phyloP scores from a whole-genome alignment of 495 filamentous ascomycete genomes.

The Rostrohypoxylon terebratum region DNA sequence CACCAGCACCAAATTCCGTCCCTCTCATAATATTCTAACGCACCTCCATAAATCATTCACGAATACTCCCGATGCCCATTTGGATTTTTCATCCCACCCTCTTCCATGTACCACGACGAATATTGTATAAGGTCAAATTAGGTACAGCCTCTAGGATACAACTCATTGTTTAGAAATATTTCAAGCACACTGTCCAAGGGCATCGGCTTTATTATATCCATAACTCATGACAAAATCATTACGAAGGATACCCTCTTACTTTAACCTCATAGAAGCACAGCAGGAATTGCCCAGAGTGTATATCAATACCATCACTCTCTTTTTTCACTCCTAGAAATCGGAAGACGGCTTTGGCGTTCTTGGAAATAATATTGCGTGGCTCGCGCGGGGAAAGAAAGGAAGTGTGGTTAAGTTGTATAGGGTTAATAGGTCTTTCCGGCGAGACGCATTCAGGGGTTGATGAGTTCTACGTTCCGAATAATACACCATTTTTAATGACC shows the following conservation, averaged over 20 bases:
- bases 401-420: slow-evolving; percentile 6
- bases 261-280: background rate
- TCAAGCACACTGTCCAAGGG: background rate
- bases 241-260: background rate
- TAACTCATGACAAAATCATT: slow-evolving; percentile 14
- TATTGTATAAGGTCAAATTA: slow-evolving; percentile 26
- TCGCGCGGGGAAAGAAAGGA: background rate
- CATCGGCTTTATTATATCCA: slow-evolving; percentile 2
- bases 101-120: slow-evolving; percentile 24
- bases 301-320: slow-evolving; percentile 29
- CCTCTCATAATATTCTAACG: slow-evolving; percentile 19
- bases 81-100: slow-evolving; percentile 19
- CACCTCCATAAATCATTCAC: slow-evolving; percentile 5
- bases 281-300: slow-evolving; percentile 1
- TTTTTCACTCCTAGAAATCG: background rate
- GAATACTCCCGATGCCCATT: background rate
- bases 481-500: slow-evolving; percentile 13
- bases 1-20: slow-evolving; percentile 36
- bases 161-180: slow-evolving; percentile 15
- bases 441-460: background rate
- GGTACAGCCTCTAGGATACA: slow-evolving; percentile 8
- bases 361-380: slow-evolving; percentile 9
- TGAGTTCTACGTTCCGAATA: slow-evolving; percentile 16
- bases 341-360: slow-evolving; percentile 23
- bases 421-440: background rate